Base-by-base conservation (phyloP, 352 stramenopile species). In the Phytophthora crassamura region DNA sequence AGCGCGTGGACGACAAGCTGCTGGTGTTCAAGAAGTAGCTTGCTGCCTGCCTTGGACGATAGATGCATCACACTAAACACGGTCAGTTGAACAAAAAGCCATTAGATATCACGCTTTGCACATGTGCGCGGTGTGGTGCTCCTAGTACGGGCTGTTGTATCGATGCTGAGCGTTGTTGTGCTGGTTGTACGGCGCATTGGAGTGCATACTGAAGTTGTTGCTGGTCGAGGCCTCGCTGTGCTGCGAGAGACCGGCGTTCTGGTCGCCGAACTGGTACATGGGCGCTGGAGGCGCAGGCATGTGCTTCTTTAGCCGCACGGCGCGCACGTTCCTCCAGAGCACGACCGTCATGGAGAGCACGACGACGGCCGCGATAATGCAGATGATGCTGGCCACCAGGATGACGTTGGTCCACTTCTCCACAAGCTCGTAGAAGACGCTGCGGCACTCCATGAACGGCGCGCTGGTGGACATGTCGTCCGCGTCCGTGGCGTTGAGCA, bases 381-480 rank as follows among this genome's bases (percentile, higher is more conserved):
- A 72, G n/a, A 89, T 73, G 54, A 93, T 75, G 32, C 69, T 74
- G 28, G 59, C 70, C 9, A 84, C 69, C 64, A 90, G 74, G 9
- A 92, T 53, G 14, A 88, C 72, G 58, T 74, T 84, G 39, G 75
- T 88, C 78, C 82, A 95, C 57, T 89, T 91, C 53, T 75, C 64
- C 40, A 93, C 74, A 15, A 95, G 73, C 5, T 75, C 50, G 35
- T 91, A 85, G 53, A 93, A 89, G 2, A 72, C 58, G 9, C 56
- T 47, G 54, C 84, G 84, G 48, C 87, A 95, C 50, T 85, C 72
- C 42, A 81, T 69, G 79, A 91, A 95, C 7, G 86, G 86, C 9
- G 84, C 72, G 16, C 42, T 78, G 11, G 36, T 70, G 8, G 62
- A 75, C 68, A 78, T 80, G 35, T 76, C 69, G 52, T 79, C 75